These are phyloP conservation scores for Glycine soja DNA, from an alignment of 306 rosid species.

Conservation along the genomic window DNA sequence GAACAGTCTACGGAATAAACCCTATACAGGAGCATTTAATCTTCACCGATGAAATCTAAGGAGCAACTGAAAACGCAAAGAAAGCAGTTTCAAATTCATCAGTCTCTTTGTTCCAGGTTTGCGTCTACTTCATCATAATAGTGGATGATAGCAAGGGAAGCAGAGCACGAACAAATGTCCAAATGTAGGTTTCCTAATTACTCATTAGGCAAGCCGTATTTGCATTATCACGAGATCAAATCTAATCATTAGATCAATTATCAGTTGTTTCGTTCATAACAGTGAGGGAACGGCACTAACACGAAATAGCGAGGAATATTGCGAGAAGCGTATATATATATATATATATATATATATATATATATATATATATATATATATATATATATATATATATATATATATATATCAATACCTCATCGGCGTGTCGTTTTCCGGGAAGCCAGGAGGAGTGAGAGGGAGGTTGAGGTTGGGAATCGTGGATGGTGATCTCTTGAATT, in stretches of 20 bases:
- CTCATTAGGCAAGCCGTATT: not conserved
- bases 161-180: not conserved
- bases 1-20: not conserved
- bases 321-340: constrained; percentile 37
- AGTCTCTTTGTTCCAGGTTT: no score
- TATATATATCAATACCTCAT: constrained; percentile 69
- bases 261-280: not conserved
- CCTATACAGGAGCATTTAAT: not conserved
- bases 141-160: no score
- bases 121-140: no score
- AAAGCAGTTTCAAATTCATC: no score
- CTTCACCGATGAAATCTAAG: constrained; percentile 5
- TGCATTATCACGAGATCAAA: not conserved
- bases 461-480: constrained; percentile 18
- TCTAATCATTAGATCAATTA: not conserved
- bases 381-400: no score
- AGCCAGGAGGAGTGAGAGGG: constrained; percentile 49
- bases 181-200: not conserved
- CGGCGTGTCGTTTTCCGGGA: constrained; percentile 66
- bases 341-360: no score
- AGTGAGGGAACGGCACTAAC: no score
- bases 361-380: no score
- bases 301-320: not conserved
- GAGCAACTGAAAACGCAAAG: not conserved
- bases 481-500: constrained; percentile 59